Evolutionary conservation across 768 basidiomycete genomes (phyloP).

Genomic region (Mrakia hoshinonis): DNA sequence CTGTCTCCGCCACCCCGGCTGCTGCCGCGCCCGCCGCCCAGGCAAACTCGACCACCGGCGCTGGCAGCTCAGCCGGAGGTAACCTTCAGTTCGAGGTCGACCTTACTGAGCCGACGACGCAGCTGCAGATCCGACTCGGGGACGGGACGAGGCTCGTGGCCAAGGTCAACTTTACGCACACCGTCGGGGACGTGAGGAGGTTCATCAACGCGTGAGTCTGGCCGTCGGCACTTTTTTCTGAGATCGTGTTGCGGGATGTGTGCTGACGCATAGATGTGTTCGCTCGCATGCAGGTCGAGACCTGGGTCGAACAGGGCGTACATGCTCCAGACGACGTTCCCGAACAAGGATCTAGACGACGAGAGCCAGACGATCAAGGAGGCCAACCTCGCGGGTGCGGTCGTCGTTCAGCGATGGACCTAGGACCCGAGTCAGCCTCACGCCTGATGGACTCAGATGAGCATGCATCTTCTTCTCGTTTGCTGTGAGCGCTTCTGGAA

Average conservation of each 20-base stretch:
- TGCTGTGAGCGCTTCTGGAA: no score
- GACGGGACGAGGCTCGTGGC: conserved; percentile 70
- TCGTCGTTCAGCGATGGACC: conserved; percentile 65
- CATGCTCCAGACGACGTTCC: conserved; percentile 81
- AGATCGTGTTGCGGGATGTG: no score
- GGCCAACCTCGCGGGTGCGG: conserved; percentile 68
- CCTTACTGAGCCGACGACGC: conserved; percentile 69
- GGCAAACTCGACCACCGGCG: neutral
- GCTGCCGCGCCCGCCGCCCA: conserved; percentile 32
- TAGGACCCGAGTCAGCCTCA: neutral
- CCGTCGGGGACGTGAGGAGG: conserved; percentile 68
- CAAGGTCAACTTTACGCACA: conserved; percentile 84
- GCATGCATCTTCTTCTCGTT: no score
- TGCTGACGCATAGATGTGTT: no score
- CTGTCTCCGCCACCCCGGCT: conserved; percentile 31
- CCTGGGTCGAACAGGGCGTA: conserved; percentile 60
- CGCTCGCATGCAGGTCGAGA: conserved; percentile 49
- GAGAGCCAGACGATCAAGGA: conserved; percentile 57
- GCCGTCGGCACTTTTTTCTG: neutral
- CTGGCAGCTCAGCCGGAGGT: conserved; percentile 31
- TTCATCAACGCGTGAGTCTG: conserved; percentile 80
- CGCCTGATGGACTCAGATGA: no score
- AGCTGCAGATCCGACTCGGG: conserved; percentile 78
- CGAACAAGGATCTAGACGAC: conserved; percentile 62
- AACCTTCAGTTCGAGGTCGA: conserved; percentile 69